Conservation (phyloP, 345 rosid genomes). For the Hirschfeldia incana region DNA sequence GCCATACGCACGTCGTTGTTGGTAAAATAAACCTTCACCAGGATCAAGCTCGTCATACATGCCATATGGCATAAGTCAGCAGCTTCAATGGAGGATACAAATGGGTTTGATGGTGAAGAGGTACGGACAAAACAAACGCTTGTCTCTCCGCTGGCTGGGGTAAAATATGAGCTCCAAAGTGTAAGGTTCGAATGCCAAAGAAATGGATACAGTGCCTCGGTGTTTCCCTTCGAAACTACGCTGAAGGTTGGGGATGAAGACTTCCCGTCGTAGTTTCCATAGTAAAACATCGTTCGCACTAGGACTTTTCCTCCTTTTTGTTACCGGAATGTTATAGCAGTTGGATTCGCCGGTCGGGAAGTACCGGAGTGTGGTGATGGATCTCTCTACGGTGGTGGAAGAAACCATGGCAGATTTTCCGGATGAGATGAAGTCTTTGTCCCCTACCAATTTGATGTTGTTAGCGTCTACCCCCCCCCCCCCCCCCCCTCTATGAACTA, state of each 20-base stretch:
- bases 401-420: slow-evolving; percentile 10
- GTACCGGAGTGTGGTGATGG: slow-evolving; percentile 27
- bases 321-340: slow-evolving; percentile 31
- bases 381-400: not conserved
- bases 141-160: slow-evolving; percentile 19
- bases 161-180: slow-evolving; percentile 21
- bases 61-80: not conserved
- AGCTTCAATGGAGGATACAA: slow-evolving; percentile 40
- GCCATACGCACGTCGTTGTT: slow-evolving; percentile 4
- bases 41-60: slow-evolving; percentile 31
- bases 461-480: not conserved
- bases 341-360: slow-evolving; percentile 31
- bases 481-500: not conserved
- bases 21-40: slow-evolving; percentile 30
- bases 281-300: slow-evolving; percentile 31
- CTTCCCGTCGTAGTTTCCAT: slow-evolving; percentile 32
- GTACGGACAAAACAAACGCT: slow-evolving; percentile 32
- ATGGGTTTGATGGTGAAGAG: slow-evolving; percentile 27
- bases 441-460: slow-evolving; percentile 32
- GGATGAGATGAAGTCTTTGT: slow-evolving; percentile 25
- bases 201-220: not conserved
- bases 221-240: slow-evolving; percentile 29
- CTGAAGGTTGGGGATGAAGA: slow-evolving; percentile 7
- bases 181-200: not conserved
- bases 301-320: slow-evolving; percentile 21